A percentile compares a stretch with the other conserved stretches of the same genome.
phyloP scores from a whole-genome alignment of 805 yeast species.

The Isabelozyma pseudorhagii region DNA sequence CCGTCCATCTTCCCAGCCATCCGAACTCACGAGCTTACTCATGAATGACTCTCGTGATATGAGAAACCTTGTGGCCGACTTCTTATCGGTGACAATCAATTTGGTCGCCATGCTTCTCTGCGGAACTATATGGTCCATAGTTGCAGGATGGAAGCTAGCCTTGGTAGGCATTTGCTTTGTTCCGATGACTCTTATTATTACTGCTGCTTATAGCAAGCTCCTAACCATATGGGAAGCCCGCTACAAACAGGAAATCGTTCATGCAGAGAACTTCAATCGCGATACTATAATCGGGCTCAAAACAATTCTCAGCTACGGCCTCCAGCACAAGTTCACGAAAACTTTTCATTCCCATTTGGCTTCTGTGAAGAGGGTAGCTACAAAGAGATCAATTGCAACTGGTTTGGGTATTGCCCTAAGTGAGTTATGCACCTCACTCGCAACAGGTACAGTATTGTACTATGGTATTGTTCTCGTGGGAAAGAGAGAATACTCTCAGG shows the following conservation, averaged over 20 bases:
- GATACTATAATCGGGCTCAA: slow-evolving; percentile 59
- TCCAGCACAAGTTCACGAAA: slow-evolving; percentile 45
- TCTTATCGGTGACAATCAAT: slow-evolving; percentile 52
- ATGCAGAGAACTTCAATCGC: slow-evolving; percentile 47
- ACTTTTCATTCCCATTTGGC: slow-evolving; percentile 30
- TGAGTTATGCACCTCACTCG: slow-evolving; percentile 50
- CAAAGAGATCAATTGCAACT: slow-evolving; percentile 51
- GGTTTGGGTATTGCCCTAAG: slow-evolving; percentile 68
- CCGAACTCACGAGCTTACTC: slow-evolving; percentile 61
- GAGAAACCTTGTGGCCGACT: slow-evolving; percentile 60
- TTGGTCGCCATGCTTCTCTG: slow-evolving; percentile 51
- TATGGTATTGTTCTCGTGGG: slow-evolving; percentile 78
- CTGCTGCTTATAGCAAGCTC: slow-evolving; percentile 49
- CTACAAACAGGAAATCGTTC: slow-evolving; percentile 57
- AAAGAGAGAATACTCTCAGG: slow-evolving; percentile 48
- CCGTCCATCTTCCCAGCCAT: slow-evolving; percentile 34
- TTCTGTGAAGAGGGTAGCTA: slow-evolving; percentile 37
- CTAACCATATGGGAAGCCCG: slow-evolving; percentile 54
- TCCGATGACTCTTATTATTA: slow-evolving; percentile 55
- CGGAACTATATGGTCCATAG: slow-evolving; percentile 77
- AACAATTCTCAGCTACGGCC: slow-evolving; percentile 58
- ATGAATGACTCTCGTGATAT: slow-evolving; percentile 82
- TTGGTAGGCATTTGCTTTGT: slow-evolving; percentile 76
- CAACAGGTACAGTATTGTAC: slow-evolving; percentile 72
- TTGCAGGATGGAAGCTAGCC: slow-evolving; percentile 82